These are phyloP conservation scores for Rhododendron williamsianum DNA, from an alignment of 148 eudicot genomes.

Conservation along the genomic window DNA sequence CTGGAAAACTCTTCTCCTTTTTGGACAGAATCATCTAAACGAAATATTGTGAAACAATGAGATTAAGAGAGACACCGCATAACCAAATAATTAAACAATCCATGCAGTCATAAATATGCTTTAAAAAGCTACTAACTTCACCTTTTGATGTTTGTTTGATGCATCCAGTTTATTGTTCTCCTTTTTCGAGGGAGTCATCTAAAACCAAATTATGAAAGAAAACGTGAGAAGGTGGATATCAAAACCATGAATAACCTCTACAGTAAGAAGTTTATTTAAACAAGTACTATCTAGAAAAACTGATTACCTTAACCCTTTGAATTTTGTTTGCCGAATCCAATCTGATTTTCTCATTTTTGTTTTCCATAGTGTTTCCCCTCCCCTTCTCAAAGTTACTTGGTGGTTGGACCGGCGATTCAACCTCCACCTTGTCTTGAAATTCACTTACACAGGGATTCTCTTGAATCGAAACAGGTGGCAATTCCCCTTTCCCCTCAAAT, in stretches of 20 bases:
- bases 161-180: slow-evolving; percentile 13
- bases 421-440: slow-evolving; percentile 22
- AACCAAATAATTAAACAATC: neutral
- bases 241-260: slow-evolving; percentile 13
- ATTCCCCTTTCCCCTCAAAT: slow-evolving; percentile 25
- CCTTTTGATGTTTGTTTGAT: slow-evolving; percentile 45
- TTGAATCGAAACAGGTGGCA: slow-evolving; percentile 24
- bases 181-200: slow-evolving; percentile 43
- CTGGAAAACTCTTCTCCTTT: slow-evolving; percentile 26
- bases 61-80: neutral
- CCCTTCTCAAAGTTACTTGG: slow-evolving; percentile 27
- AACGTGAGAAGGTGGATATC: neutral
- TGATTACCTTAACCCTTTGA: slow-evolving; percentile 43
- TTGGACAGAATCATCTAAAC: slow-evolving; percentile 37
- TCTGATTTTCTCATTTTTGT: slow-evolving; percentile 25
- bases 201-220: slow-evolving; percentile 13
- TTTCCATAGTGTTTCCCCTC: slow-evolving; percentile 8
- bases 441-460: slow-evolving; percentile 26
- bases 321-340: slow-evolving; percentile 21
- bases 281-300: neutral
- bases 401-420: slow-evolving; percentile 28
- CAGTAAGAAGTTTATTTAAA: neutral
- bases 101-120: neutral
- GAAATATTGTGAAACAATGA: slow-evolving; percentile 9
- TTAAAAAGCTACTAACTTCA: slow-evolving; percentile 15